Percentiles rank a stretch among this genome's conserved stretches.
Evolutionary conservation across 345 rosid species (phyloP).

Genomic region (Pistacia atlantica): DNA sequence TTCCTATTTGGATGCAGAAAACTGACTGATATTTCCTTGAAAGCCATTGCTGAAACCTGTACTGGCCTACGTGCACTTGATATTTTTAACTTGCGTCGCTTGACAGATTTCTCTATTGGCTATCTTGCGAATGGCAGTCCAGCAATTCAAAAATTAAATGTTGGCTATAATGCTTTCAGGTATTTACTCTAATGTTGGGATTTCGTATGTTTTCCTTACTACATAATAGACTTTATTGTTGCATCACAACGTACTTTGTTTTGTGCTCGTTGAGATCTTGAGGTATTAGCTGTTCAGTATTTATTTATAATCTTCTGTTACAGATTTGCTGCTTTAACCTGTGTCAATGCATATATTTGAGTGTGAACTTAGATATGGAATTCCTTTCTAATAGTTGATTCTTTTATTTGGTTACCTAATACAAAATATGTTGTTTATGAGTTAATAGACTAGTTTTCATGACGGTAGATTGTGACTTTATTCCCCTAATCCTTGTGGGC

Average conservation of each 20-base stretch:
- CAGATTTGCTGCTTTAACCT: not conserved
- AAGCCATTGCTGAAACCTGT: slow-evolving; percentile 71
- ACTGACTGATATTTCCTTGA: slow-evolving; percentile 75
- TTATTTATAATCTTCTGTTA: not conserved
- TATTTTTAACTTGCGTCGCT: slow-evolving; percentile 60
- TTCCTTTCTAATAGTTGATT: slow-evolving; percentile 4
- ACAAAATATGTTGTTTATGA: too few species aligned
- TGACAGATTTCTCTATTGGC: slow-evolving; percentile 79
- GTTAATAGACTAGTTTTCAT: not conserved
- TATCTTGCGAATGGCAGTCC: slow-evolving; percentile 82
- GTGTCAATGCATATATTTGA: not conserved
- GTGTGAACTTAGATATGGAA: not conserved
- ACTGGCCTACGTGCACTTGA: slow-evolving; percentile 57
- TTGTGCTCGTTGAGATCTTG: not conserved
- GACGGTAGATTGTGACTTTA: not conserved
- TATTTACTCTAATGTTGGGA: slow-evolving; percentile 1
- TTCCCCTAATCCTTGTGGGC: not conserved
- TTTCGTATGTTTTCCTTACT: not conserved
- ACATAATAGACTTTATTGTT: not conserved
- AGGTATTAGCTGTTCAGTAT: not conserved
- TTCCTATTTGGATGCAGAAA: slow-evolving; percentile 53
- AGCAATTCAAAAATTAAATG: slow-evolving; percentile 52
- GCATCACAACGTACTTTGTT: not conserved
- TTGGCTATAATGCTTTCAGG: slow-evolving; percentile 84
- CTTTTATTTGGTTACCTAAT: not conserved